These are phyloP conservation scores for Mucor velutinosus DNA, from an alignment of 371 early-diverging fungal species.

Conservation along the genomic window DNA sequence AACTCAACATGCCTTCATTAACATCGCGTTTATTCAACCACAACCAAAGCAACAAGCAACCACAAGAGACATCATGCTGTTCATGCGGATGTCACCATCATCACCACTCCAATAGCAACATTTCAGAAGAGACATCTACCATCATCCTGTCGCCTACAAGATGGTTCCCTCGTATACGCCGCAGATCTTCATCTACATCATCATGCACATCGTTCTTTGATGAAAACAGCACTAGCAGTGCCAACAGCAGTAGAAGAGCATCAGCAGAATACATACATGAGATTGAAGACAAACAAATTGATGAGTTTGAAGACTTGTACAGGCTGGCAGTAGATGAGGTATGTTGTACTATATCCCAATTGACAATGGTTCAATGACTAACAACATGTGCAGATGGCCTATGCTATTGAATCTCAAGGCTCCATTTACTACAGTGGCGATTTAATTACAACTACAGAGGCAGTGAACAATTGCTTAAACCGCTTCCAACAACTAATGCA, in stretches of 20 bases:
- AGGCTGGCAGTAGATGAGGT: conserved; percentile 29
- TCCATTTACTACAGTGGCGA: conserved; percentile 36
- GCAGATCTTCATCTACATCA: conserved; percentile 21
- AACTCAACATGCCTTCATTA: conserved; percentile 12
- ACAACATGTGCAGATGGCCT: conserved; percentile 11
- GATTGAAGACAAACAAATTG: conserved; percentile 13
- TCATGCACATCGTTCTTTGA: conserved; percentile 1
- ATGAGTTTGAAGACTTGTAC: conserved; percentile 17
- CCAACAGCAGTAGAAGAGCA: not conserved
- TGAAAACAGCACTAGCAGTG: not conserved
- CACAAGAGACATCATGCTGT: conserved; percentile 6
- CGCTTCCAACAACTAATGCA: conserved; percentile 19
- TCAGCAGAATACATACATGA: conserved; percentile 1
- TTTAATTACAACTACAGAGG: conserved; percentile 20
- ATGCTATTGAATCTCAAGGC: conserved; percentile 34
- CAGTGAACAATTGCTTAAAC: conserved; percentile 24
- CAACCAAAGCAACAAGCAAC: not conserved
- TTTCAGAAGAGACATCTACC: conserved; percentile 1
- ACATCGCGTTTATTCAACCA: conserved; percentile 12
- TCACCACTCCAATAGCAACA: not conserved
- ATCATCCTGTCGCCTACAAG: conserved; percentile 15
- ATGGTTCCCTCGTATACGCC: conserved; percentile 33
- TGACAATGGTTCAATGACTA: too few relatives aligned
- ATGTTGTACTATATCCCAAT: not conserved
- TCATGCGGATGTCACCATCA: conserved; percentile 22